phyloP scores from a whole-genome alignment of 495 filamentous ascomycete genomes.

The Aspergillus carlsbadensis region DNA sequence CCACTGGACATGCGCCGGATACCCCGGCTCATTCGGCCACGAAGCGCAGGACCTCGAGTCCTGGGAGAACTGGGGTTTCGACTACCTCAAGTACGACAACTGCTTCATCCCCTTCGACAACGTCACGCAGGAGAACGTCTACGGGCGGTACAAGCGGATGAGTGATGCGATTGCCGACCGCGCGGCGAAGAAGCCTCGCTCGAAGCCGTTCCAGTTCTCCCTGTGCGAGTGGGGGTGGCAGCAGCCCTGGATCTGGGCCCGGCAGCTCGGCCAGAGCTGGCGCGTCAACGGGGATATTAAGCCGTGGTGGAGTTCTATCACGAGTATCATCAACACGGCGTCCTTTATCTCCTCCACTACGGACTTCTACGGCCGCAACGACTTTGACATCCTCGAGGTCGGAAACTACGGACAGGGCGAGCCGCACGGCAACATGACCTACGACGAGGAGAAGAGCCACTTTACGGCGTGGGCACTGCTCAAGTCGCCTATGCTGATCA shows the following conservation, averaged over 20 bases:
- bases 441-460: background rate
- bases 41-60: slow-evolving; percentile 1
- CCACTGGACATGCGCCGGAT: background rate
- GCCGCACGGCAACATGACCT: background rate
- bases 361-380: background rate
- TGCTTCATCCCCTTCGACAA: slow-evolving; percentile 5
- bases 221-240: slow-evolving; percentile 5
- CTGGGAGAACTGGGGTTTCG: background rate
- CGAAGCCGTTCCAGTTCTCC: background rate
- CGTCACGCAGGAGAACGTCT: slow-evolving; percentile 2
- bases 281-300: background rate
- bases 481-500: background rate
- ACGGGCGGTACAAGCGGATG: slow-evolving; percentile 6
- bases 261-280: background rate
- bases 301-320: background rate
- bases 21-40: background rate
- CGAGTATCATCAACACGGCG: background rate
- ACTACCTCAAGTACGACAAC: slow-evolving; percentile 5
- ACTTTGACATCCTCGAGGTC: slow-evolving; percentile 2
- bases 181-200: background rate
- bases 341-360: background rate
- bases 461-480: slow-evolving; percentile 4
- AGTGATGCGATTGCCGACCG: background rate
- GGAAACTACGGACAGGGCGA: background rate
- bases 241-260: background rate